A percentile compares a stretch with the other conserved stretches of the same genome.
These are phyloP conservation scores for Fraxinus ornus DNA, from an alignment of 305 asterid genomes.

Conservation along the genomic window DNA sequence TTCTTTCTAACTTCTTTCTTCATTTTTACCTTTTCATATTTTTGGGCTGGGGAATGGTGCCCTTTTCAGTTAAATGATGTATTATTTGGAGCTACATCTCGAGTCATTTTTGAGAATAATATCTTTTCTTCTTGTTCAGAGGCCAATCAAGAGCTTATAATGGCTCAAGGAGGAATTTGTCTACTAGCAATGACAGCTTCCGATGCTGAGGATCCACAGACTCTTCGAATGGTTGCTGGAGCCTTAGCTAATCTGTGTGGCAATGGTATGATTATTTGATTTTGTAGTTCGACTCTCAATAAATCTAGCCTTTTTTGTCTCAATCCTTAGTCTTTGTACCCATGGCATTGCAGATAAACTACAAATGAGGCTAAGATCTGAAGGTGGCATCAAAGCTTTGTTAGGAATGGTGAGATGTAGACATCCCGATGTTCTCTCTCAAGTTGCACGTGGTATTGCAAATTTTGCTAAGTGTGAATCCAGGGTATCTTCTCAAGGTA, in stretches of 20 bases:
- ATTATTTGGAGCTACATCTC: slow-evolving; percentile 7
- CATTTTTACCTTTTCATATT: background rate
- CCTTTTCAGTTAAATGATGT: slow-evolving; percentile 10
- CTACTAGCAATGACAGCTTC: slow-evolving; percentile 82
- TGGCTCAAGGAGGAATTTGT: slow-evolving; percentile 93
- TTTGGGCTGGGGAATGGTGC: background rate
- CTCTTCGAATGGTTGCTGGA: slow-evolving; percentile 99
- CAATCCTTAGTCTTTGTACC: slow-evolving; percentile 20
- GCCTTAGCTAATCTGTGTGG: slow-evolving; percentile 98
- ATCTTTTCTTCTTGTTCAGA: slow-evolving; percentile 43
- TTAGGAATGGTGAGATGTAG: slow-evolving; percentile 95
- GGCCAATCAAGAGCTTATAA: slow-evolving; percentile 90
- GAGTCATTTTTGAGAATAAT: slow-evolving; percentile 5
- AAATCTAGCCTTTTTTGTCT: slow-evolving; percentile 5
- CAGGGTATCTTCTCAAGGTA: slow-evolving; percentile 77
- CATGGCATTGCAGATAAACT: slow-evolving; percentile 67
- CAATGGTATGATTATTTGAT: slow-evolving; percentile 57
- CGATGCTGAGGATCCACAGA: slow-evolving; percentile 98
- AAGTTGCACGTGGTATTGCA: slow-evolving; percentile 98
- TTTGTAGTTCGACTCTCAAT: slow-evolving; percentile 5
- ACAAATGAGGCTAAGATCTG: slow-evolving; percentile 84
- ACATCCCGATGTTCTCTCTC: slow-evolving; percentile 95
- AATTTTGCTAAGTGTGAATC: slow-evolving; percentile 98
- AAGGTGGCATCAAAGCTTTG: slow-evolving; percentile 95
- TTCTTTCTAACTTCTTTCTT: background rate